A percentile compares a stretch with the other conserved stretches of the same genome.
These are phyloP conservation scores for Hypoxylon fuscum DNA, from an alignment of 495 filamentous ascomycete species.

Conservation along the genomic window DNA sequence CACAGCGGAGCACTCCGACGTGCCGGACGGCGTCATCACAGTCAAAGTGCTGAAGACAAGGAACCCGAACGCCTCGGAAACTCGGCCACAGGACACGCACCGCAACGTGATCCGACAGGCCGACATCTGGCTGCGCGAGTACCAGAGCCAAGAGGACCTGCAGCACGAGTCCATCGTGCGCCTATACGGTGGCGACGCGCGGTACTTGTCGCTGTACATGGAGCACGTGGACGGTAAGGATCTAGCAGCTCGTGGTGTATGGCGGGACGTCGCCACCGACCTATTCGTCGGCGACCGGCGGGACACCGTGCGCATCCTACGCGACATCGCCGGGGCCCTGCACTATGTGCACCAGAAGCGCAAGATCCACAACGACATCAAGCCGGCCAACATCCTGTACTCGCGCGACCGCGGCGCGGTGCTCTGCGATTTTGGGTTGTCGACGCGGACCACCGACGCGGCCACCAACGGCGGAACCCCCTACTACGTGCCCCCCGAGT, in stretches of 20 bases:
- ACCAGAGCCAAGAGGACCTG: conserved; percentile 56
- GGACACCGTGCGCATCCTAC: conserved; percentile 56
- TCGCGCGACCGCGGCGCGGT: conserved; percentile 59
- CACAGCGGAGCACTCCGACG: conserved; percentile 55
- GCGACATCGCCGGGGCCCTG: conserved; percentile 55
- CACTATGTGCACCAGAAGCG: conserved; percentile 57
- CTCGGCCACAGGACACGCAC: conserved; percentile 49
- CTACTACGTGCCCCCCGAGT: conserved; percentile 61
- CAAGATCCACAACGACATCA: conserved; percentile 62
- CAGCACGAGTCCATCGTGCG: conserved; percentile 59
- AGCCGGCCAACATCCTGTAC: conserved; percentile 62
- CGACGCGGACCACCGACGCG: conserved; percentile 49
- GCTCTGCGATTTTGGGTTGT: conserved; percentile 59
- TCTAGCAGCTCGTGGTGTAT: conserved; percentile 49
- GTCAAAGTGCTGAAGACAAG: conserved; percentile 61
- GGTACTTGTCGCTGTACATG: conserved; percentile 61
- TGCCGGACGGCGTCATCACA: conserved; percentile 55
- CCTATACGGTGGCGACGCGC: conserved; percentile 58
- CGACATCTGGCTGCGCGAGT: conserved; percentile 60
- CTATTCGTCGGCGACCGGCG: conserved; percentile 50
- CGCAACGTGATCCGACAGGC: conserved; percentile 59
- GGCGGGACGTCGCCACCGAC: conserved; percentile 51
- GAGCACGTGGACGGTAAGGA: conserved; percentile 60
- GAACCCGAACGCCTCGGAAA: conserved; percentile 38
- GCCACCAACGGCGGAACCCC: conserved; percentile 57